Percentiles rank a stretch among this genome's conserved stretches.
phyloP scores from a whole-genome alignment of 2,329 filamentous ascomycete genomes.

The Paracamarosporium sp. region DNA sequence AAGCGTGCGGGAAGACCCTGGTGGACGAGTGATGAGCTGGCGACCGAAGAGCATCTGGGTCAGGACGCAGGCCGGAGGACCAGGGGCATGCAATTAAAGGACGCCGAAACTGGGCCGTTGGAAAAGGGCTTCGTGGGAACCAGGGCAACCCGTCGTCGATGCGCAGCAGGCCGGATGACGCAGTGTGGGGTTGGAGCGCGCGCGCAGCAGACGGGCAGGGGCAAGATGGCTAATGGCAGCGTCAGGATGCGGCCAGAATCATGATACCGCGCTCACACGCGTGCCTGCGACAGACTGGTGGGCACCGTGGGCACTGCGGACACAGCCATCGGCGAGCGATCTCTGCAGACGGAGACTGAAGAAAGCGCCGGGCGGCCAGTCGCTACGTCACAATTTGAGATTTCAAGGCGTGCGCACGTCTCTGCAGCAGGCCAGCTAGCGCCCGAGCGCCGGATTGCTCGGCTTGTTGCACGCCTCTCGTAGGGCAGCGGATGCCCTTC shows the following conservation, averaged over 20 bases:
- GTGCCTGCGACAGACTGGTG: too few relatives aligned
- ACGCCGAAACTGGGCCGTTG: conserved; percentile 31
- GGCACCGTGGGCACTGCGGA: neutral
- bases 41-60: conserved; percentile 25
- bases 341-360: conserved; percentile 2
- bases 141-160: conserved; percentile 18
- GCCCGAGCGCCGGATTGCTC: conserved; percentile 32
- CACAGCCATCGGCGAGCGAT: conserved; percentile 6
- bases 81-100: conserved; percentile 24
- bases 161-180: conserved; percentile 40
- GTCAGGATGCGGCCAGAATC: conserved; percentile 3
- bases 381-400: conserved; percentile 33
- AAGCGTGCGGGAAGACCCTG: conserved; percentile 42
- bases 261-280: too few relatives aligned
- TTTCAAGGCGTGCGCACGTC: conserved; percentile 23
- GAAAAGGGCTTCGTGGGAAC: conserved; percentile 26
- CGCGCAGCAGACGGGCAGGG: conserved; percentile 1
- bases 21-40: conserved; percentile 33
- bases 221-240: neutral
- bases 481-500: neutral
- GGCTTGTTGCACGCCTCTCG: conserved; percentile 20
- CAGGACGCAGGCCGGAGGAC: conserved; percentile 25
- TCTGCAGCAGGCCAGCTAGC: conserved; percentile 24
- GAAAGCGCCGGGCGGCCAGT: conserved; percentile 15
- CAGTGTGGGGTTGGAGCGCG: conserved; percentile 20